phyloP scores from a whole-genome alignment of 441 rosid genomes.

The Daphne laureola region DNA sequence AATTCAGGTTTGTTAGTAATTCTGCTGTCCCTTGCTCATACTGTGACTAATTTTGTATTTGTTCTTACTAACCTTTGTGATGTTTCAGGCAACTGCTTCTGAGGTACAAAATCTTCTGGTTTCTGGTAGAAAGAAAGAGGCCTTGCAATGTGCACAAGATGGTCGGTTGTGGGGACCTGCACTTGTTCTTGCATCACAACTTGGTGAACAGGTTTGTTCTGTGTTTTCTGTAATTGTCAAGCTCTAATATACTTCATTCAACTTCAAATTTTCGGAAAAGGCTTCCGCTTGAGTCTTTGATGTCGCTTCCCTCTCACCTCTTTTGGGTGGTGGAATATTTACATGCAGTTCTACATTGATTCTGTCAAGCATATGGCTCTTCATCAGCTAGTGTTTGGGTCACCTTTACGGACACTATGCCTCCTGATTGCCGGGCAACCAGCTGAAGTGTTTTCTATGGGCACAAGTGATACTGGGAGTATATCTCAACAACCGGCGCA shows the following conservation, averaged over 20 bases:
- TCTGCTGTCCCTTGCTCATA: conserved; percentile 1
- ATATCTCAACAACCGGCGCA: conserved; percentile 45
- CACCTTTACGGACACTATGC: conserved; percentile 94
- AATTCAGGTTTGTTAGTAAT: conserved; percentile 42
- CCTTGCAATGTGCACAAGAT: conserved; percentile 74
- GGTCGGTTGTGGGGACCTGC: conserved; percentile 99
- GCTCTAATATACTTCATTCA: conserved; percentile 5
- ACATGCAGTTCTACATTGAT: conserved; percentile 75
- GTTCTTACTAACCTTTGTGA: conserved; percentile 22
- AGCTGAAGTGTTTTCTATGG: conserved; percentile 74
- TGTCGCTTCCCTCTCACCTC: not conserved
- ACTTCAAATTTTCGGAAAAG: conserved; percentile 1
- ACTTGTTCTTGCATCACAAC: conserved; percentile 90
- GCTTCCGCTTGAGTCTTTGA: not conserved
- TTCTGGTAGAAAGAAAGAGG: conserved; percentile 89
- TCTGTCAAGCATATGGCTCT: conserved; percentile 97
- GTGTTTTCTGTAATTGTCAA: conserved; percentile 8
- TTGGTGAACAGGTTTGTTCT: conserved; percentile 84
- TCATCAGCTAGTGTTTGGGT: conserved; percentile 76
- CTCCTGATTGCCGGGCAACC: conserved; percentile 95
- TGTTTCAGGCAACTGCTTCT: conserved; percentile 73
- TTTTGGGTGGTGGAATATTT: conserved; percentile 9
- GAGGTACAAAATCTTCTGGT: conserved; percentile 94
- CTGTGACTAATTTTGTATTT: conserved; percentile 12
- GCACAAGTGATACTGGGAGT: conserved; percentile 25